Evolutionary conservation across 345 rosid genomes (phyloP).

Genomic region (Pistacia integerrima): DNA sequence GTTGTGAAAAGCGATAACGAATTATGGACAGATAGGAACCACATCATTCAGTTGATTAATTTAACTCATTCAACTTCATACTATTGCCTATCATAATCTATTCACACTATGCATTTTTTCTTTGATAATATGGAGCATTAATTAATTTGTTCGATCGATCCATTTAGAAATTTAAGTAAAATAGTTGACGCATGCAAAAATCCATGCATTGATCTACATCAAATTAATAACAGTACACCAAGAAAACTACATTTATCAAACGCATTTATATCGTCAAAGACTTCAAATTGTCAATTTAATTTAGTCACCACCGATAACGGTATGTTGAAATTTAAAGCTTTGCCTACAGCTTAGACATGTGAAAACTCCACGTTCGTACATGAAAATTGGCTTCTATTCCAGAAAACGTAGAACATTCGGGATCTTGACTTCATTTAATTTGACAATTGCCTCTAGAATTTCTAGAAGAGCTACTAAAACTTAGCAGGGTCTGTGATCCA

Average conservation of each 20-base stretch:
- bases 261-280: background rate
- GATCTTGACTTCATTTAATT: background rate
- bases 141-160: too few relatives aligned
- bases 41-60: background rate
- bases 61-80: too few relatives aligned
- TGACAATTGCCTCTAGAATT: background rate
- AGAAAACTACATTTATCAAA: background rate
- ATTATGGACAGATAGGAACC: background rate
- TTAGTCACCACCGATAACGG: background rate
- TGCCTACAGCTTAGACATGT: background rate
- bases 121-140: too few relatives aligned
- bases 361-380: background rate
- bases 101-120: too few relatives aligned
- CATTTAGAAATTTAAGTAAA: too few relatives aligned
- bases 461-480: too few relatives aligned
- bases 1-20: background rate
- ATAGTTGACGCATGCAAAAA: background rate
- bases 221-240: background rate
- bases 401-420: background rate
- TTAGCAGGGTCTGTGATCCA: too few relatives aligned
- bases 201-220: too few relatives aligned
- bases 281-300: background rate
- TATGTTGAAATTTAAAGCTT: background rate
- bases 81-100: too few relatives aligned
- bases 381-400: conserved; percentile 4